Base-by-base conservation (phyloP, 768 basidiomycete genomes). In the Termitomyces sp. region DNA sequence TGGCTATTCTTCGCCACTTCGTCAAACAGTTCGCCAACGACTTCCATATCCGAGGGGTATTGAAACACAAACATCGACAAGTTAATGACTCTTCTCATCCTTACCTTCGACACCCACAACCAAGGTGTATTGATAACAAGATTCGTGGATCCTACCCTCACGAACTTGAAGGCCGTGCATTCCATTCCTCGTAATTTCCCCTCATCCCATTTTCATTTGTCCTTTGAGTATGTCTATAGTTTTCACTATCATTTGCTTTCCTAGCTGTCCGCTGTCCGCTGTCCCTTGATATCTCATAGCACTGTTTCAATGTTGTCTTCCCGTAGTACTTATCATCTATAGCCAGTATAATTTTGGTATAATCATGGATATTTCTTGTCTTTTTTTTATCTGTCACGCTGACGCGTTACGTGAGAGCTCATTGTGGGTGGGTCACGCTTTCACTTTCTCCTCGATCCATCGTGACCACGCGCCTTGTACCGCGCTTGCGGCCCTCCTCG, bases 1-100 rank as follows among this genome's bases (percentile, higher is more conserved):
- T 62, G 52, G 49, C 59, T 18, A 32, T 58, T 7, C 54, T 62
- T n/a, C 56, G 56, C 12, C 61, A 51, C 32, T 56, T 60, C 33
- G 53, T 54, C 38, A 35, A 43, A 6, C 43, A 57, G 0, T 56
- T 57, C 43, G 48, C 38, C 38, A 27, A 32, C 12, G n/a, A 38
- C 18, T 47, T 60, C 27, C 42, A 53, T 23, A 54, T 60, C 5
- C 41, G 50, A 48, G 54, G 54, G 20, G 31, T 22, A 29, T 38
- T 44, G 20, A 48, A 46, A 20, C 50, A 49, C 33, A 25, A 36
- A 36, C 23, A 22, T 23, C 31, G 53, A 47, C 33, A 41, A 13
- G 33, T 38, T 39, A 41, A 3, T 27, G 16, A 18, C 15, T 35
- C 15, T 23, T 33, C 22, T 11, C 32, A 23, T 47, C 32, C 22